phyloP scores from a whole-genome alignment of 768 basidiomycete species.

The Omphalotus guepiniiformis region DNA sequence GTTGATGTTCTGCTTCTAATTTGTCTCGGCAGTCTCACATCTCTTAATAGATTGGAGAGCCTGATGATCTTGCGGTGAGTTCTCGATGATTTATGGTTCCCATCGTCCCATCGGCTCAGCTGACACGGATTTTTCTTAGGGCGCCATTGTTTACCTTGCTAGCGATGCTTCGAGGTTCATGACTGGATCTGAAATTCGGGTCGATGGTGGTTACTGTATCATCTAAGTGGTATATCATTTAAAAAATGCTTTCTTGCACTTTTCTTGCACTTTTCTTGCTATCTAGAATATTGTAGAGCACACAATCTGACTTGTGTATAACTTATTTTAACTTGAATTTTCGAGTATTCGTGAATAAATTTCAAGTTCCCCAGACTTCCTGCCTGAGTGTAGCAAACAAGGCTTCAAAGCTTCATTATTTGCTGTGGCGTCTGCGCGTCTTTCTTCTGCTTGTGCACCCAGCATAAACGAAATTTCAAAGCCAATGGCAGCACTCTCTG shows the following conservation, averaged over 20 bases:
- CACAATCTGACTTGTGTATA: neutral
- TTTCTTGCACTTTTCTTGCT: too few relatives aligned
- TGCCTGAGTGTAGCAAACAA: neutral
- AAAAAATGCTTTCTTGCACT: neutral
- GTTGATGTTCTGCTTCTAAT: conserved; percentile 18
- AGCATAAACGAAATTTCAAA: neutral
- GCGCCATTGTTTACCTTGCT: conserved; percentile 85
- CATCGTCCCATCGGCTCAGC: too few relatives aligned
- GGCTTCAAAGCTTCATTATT: neutral
- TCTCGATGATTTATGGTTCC: neutral
- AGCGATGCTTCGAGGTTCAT: conserved; percentile 89
- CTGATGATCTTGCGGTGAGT: conserved; percentile 82
- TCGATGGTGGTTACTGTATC: conserved; percentile 87
- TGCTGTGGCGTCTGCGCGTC: neutral
- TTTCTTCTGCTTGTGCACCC: neutral
- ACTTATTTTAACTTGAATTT: neutral
- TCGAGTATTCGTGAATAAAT: neutral
- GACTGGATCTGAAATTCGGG: conserved; percentile 79
- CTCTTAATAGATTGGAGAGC: conserved; percentile 71
- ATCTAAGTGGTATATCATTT: conserved; percentile 32
- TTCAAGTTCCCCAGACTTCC: too few relatives aligned
- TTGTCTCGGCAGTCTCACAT: conserved; percentile 6
- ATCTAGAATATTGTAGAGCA: too few relatives aligned
- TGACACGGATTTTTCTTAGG: conserved; percentile 35
- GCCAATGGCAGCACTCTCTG: neutral